Evolutionary conservation across 306 rosid genomes (phyloP), one percentile per base, ranked within the genome.

Genomic region (Quercus rubra): DNA sequence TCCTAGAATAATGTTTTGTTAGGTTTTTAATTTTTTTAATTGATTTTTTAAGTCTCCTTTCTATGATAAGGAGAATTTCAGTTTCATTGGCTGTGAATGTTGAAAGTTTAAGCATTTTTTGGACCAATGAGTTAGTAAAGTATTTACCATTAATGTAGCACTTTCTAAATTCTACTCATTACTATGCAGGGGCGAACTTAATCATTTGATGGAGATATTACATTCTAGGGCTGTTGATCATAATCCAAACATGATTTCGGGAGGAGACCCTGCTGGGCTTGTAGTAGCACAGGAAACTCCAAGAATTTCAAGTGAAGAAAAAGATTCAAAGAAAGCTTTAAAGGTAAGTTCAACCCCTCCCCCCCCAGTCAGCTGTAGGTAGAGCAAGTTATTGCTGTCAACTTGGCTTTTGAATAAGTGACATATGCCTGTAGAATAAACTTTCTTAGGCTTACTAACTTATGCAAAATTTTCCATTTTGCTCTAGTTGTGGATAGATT

Each of bases 101-200:
- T 35, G 72, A n/a, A 67, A 33, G 52, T 33, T 27, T 67, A 19
- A 33, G 41, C 25, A 8, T 35, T 35, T 67, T 23, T 67, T 4
- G 72, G 27, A 38, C 11, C 13, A 67, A 10, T 13, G 43, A 63
- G 72, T 51, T 20, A 19, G 17, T 61, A 28, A 20, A 51, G 6
- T 30, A 46, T 70, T 25, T 8, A 13, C 6, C 4, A 1, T 33
- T 68, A 35, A 11, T n/a, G 8, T 25, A 68, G 18, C 35, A 27
- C 35, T 74, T 13, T 77, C 70, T 80, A n/a, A 81, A 63, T 54
- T 74, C 19, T 1, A 17, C 31, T 12, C 23, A 51, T 75, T 55
- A 17, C 54, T 52, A 56, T 90, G 85, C 85, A 94, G 99, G 85
- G 94, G 87, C 63, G 97, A 94, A 88, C 83, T 84, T 31, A 71